Evolutionary conservation across 768 basidiomycete species (phyloP).

Genomic region (Rubroboletus pulcherrimus): DNA sequence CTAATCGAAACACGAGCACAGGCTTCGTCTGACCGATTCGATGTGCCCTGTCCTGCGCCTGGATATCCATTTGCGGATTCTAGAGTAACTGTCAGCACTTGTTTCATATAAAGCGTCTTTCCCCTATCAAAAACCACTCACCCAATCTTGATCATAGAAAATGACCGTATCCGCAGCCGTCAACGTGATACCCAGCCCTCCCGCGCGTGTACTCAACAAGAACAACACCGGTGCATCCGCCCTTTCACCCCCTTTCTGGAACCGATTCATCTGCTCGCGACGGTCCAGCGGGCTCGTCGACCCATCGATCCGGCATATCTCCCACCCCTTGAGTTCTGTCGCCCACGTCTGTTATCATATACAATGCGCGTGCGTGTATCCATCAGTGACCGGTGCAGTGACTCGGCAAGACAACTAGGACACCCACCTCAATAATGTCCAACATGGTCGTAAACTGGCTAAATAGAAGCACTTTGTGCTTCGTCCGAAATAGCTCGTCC

Average conservation of each 20-base stretch:
- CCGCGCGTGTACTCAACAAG: constrained; percentile 90
- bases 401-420: background rate
- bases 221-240: constrained; percentile 70
- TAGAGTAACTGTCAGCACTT: constrained; percentile 28
- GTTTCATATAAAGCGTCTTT: background rate
- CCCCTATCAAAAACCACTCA: background rate
- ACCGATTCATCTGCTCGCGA: constrained; percentile 78
- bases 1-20: constrained; percentile 84
- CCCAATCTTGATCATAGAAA: constrained; percentile 25
- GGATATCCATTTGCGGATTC: constrained; percentile 96
- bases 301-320: constrained; percentile 90
- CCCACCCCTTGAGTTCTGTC: constrained; percentile 74
- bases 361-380: background rate
- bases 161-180: constrained; percentile 54
- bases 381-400: background rate
- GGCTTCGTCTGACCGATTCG: constrained; percentile 93
- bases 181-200: constrained; percentile 94
- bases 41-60: constrained; percentile 94
- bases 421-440: constrained; percentile 82
- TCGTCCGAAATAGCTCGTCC: constrained; percentile 70
- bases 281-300: constrained; percentile 75
- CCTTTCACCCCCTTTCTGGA: constrained; percentile 68
- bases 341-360: constrained; percentile 59
- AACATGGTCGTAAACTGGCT: constrained; percentile 97
- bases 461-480: constrained; percentile 83